Evolutionary conservation across 495 filamentous ascomycete genomes (phyloP).

Genomic region (Cetradonia linearis): DNA sequence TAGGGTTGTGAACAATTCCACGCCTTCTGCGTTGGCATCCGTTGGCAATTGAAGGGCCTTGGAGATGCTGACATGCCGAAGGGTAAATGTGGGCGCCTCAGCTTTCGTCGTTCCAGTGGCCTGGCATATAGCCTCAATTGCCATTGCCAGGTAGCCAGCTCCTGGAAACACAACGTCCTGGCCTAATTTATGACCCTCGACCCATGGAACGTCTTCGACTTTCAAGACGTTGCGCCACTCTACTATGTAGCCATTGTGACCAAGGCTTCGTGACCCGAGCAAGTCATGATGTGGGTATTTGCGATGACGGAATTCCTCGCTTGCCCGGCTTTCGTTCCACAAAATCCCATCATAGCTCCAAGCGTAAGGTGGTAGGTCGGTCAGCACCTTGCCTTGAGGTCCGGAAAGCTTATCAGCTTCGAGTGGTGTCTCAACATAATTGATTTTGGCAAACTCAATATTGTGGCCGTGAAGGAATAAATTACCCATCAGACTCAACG

Average conservation of each 20-base stretch:
- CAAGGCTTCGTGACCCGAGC: constrained; percentile 25
- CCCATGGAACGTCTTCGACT: constrained; percentile 18
- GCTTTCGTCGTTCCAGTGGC: too few relatives aligned
- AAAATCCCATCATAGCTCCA: constrained; percentile 33
- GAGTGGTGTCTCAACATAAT: not conserved
- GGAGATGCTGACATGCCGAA: too few relatives aligned
- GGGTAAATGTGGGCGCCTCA: too few relatives aligned
- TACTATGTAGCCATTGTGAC: constrained; percentile 21
- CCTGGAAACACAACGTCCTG: too few relatives aligned
- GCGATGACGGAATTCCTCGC: constrained; percentile 25
- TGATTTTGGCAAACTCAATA: not conserved
- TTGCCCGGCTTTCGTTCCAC: constrained; percentile 30
- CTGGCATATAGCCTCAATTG: too few relatives aligned
- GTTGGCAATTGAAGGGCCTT: too few relatives aligned
- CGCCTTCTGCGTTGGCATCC: too few relatives aligned
- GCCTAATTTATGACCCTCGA: constrained; percentile 21
- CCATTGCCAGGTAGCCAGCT: too few relatives aligned
- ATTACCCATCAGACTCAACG: not conserved
- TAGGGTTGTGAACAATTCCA: too few relatives aligned
- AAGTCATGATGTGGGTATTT: constrained; percentile 26
- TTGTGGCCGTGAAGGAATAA: not conserved
- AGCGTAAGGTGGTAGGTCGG: constrained; percentile 30
- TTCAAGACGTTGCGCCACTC: constrained; percentile 32
- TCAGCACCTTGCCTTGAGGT: not conserved
- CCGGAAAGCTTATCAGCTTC: too few relatives aligned